Conservation (phyloP, 805 yeast genomes). For the Wickerhamiella brachini region DNA sequence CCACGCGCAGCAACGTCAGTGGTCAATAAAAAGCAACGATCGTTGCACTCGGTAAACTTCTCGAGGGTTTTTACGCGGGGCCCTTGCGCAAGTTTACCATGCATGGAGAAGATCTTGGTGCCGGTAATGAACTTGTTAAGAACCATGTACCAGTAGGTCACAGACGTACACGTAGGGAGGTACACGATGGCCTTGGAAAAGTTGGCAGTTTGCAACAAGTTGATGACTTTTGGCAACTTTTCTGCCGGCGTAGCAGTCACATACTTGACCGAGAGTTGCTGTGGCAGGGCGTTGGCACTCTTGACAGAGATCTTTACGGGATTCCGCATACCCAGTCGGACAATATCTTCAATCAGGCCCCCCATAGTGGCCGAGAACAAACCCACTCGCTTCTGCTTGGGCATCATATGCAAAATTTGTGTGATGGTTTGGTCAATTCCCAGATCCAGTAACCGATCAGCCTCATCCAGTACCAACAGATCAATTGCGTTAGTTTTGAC, state of each 20-base stretch:
- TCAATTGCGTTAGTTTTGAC: conserved; percentile 56
- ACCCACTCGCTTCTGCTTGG: conserved; percentile 88
- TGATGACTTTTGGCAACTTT: conserved; percentile 47
- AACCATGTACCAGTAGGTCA: conserved; percentile 43
- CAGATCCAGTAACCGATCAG: conserved; percentile 72
- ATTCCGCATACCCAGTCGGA: conserved; percentile 81
- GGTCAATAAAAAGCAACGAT: conserved; percentile 58
- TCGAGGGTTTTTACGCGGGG: conserved; percentile 63
- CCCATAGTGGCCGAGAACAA: conserved; percentile 86
- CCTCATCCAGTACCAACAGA: conserved; percentile 76
- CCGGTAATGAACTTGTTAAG: conserved; percentile 9
- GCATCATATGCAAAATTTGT: conserved; percentile 51
- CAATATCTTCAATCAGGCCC: conserved; percentile 64
- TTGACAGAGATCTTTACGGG: conserved; percentile 81
- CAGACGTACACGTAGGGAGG: conserved; percentile 80
- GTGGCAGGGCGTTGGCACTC: conserved; percentile 34
- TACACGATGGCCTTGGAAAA: conserved; percentile 79
- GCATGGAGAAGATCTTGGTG: conserved; percentile 53
- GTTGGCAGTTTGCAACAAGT: conserved; percentile 37
- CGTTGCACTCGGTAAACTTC: conserved; percentile 35
- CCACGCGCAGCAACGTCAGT: conserved; percentile 99
- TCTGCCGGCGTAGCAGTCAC: conserved; percentile 41
- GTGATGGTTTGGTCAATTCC: conserved; percentile 61
- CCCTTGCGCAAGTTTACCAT: conserved; percentile 78
- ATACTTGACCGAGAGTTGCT: conserved; percentile 48